Conservation (phyloP, 106 monocot species). For the Allium cepa region DNA sequence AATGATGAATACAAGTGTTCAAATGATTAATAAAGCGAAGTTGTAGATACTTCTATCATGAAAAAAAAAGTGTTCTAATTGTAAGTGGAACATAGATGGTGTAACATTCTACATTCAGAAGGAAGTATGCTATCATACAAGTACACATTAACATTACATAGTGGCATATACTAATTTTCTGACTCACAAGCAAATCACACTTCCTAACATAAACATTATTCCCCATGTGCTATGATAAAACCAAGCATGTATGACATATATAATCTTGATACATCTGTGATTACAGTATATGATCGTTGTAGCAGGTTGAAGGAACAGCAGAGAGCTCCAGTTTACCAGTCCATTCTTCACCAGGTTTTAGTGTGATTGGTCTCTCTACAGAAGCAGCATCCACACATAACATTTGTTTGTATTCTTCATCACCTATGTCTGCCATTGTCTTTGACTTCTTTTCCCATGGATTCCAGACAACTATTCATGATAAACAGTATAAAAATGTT, state of each 20-base stretch:
- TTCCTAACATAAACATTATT: not conserved
- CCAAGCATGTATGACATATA: not conserved
- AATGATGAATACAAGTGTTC: no score
- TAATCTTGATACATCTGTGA: not conserved
- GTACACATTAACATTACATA: no score
- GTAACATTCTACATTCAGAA: no score
- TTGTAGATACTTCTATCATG: no score
- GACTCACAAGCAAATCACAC: no score
- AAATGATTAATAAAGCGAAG: no score
- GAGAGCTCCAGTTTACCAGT: slow-evolving; percentile 73
- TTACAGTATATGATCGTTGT: slow-evolving; percentile 31
- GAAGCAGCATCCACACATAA: slow-evolving; percentile 76
- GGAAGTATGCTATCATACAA: no score
- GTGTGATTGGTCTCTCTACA: slow-evolving; percentile 51
- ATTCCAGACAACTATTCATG: slow-evolving; percentile 74
- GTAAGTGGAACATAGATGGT: no score
- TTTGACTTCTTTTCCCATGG: slow-evolving; percentile 98
- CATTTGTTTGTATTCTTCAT: slow-evolving; percentile 97
- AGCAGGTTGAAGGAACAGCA: slow-evolving; percentile 61
- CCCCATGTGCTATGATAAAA: slow-evolving; percentile 6
- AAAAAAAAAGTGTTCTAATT: no score
- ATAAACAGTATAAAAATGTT: no score
- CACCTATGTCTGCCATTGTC: slow-evolving; percentile 62
- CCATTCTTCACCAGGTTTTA: slow-evolving; percentile 88
- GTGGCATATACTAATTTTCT: no score